Base-by-base conservation (phyloP, 768 basidiomycete species). In the Lentinula guzmanii region DNA sequence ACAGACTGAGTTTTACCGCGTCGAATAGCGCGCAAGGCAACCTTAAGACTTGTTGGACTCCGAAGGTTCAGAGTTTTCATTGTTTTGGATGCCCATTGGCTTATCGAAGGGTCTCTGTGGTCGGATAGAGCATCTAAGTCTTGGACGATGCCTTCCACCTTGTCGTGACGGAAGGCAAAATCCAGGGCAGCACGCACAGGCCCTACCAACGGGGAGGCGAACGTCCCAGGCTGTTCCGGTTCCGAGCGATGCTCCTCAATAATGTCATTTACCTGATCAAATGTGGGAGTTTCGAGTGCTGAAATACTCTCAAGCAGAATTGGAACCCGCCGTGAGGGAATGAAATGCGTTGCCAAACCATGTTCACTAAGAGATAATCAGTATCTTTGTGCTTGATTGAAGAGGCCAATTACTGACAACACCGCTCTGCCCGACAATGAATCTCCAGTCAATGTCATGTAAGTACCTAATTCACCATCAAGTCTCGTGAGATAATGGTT, bases 401-500 rank as follows among this genome's bases (percentile, higher is more conserved):
- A 61, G 43, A 51, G 7, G 41, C 51, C 24, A 24, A 42, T 18
- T 55, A 80, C 92, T 77, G 66, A 94, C 93, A 92, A 96, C 52
- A 90, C 92, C 8, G 86, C 90, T 65, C 93, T 83, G 5, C 96
- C 97, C 43, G 69, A 77, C 58, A 98, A 61, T 0, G 77, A 76
- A 51, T 86, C 82, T 5, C 87, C 86, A 8, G 95, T 98, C 65
- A 99, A 75, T 10, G 86, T 93, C 46, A 98, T 84, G 76, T 96
- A 99, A n/a, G 93, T 90, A 45, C 97, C 97, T 50, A 98, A 69
- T 65, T 93, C 80, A 10, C 97, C 97, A 69, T 99, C 97, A 63
- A 98, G 75, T 65, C 88, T 84, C 41, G 94, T 87, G 54, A 99
- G 77, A 77, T 94, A 95, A 76, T 85, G 91, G 67, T 85, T 94